phyloP scores from a whole-genome alignment of 164 flowering plant genomes.

The Litsea cubeba region DNA sequence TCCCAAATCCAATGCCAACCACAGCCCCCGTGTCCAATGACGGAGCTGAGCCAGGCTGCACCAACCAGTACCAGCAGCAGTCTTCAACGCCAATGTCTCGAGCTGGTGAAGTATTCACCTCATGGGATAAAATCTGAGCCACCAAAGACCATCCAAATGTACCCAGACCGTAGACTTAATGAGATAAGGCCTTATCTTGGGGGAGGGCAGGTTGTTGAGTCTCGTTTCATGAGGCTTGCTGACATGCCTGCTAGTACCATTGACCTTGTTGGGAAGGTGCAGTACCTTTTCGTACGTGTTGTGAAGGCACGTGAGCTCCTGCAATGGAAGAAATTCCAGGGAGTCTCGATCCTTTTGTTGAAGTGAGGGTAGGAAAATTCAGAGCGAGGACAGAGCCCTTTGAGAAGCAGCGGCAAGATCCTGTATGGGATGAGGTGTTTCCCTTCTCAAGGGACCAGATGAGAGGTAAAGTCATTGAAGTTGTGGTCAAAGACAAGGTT shows the following conservation, averaged over 20 bases:
- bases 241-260: constrained; percentile 72
- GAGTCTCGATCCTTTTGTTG: constrained; percentile 86
- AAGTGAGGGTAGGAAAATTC: constrained; percentile 81
- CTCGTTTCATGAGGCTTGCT: constrained; percentile 46
- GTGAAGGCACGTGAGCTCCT: constrained; percentile 85
- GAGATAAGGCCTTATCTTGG: constrained; percentile 92
- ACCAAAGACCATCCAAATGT: constrained; percentile 60
- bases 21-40: constrained; percentile 11
- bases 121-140: constrained; percentile 57
- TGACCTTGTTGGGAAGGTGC: constrained; percentile 89
- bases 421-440: constrained; percentile 83
- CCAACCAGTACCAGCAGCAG: constrained; percentile 47
- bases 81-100: constrained; percentile 21
- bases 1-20: constrained; percentile 9
- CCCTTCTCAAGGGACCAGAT: constrained; percentile 75
- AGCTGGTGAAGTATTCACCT: constrained; percentile 29
- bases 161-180: constrained; percentile 63
- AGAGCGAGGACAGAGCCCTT: constrained; percentile 72
- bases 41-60: constrained; percentile 43
- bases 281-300: constrained; percentile 79
- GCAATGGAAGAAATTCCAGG: constrained; percentile 70
- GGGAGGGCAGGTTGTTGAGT: constrained; percentile 79
- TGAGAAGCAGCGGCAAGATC: constrained; percentile 61
- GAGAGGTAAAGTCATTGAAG: constrained; percentile 74
- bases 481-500: constrained; percentile 84